Percentiles rank a stretch among this genome's conserved stretches.
Conservation (phyloP, 106 monocot species). For the Phalaenopsis equestris region DNA sequence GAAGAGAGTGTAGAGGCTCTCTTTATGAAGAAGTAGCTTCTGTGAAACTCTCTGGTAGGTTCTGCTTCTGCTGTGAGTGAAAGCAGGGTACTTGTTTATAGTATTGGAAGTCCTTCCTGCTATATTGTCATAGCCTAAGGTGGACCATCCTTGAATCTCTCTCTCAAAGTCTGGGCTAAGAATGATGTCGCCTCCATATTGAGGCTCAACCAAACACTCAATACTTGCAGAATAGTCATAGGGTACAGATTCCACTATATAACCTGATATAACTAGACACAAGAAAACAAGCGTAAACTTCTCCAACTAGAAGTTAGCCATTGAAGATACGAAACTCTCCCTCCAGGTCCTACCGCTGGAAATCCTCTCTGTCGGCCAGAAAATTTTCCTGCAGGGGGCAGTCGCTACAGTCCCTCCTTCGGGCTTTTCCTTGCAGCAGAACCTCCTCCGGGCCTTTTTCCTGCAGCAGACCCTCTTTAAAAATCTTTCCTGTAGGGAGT, state of each 20-base stretch:
- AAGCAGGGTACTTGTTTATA: conserved; percentile 32
- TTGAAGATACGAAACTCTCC: too few relatives aligned
- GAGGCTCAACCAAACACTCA: conserved; percentile 34
- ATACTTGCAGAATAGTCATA: conserved; percentile 66
- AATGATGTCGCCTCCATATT: conserved; percentile 13
- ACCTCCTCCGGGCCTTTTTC: too few relatives aligned
- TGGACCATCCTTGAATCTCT: conserved; percentile 42
- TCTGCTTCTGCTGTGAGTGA: conserved; percentile 11
- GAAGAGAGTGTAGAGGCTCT: conserved; percentile 63
- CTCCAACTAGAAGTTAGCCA: too few relatives aligned
- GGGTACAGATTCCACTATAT: conserved; percentile 17
- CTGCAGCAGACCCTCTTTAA: too few relatives aligned
- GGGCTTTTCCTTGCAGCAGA: too few relatives aligned
- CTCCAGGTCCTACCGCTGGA: too few relatives aligned
- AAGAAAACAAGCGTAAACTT: too few relatives aligned
- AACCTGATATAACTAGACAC: conserved; percentile 1
- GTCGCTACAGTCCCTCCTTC: too few relatives aligned
- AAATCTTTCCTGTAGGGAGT: too few relatives aligned
- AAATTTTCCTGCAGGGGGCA: too few relatives aligned
- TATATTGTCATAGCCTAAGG: conserved; percentile 20
- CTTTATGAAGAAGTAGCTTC: conserved; percentile 36
- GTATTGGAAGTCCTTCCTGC: conserved; percentile 8
- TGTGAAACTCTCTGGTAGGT: conserved; percentile 18
- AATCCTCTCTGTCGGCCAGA: too few relatives aligned
- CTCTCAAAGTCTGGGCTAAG: conserved; percentile 47